phyloP scores from a whole-genome alignment of 208 protist genomes.

The Willaertia magna region DNA sequence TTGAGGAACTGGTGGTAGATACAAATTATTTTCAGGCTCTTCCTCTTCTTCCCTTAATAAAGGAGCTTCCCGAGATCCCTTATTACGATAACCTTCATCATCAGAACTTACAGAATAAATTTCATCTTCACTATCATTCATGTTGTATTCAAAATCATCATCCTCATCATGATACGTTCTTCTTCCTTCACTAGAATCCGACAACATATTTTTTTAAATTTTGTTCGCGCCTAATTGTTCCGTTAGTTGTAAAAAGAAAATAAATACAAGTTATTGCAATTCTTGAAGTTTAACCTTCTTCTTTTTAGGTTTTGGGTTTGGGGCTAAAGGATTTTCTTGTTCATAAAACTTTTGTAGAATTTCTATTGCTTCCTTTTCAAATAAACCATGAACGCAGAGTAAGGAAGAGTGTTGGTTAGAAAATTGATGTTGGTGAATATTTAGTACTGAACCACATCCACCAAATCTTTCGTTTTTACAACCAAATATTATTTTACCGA shows the following conservation, averaged over 20 bases:
- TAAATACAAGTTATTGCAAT: too few species aligned
- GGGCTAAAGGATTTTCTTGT: not conserved
- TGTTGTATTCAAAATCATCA: not conserved
- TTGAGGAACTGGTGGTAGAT: not conserved
- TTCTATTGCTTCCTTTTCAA: not conserved
- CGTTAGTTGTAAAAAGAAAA: too few species aligned
- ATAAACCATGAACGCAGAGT: not conserved
- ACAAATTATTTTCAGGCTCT: not conserved
- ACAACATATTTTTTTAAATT: too few species aligned
- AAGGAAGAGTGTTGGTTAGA: too few species aligned
- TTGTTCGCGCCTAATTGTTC: too few species aligned
- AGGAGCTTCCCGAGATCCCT: too few species aligned
- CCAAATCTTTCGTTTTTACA: constrained; percentile 82
- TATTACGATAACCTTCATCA: too few species aligned
- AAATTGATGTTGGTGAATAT: constrained; percentile 34
- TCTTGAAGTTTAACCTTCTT: too few species aligned
- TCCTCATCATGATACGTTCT: not conserved
- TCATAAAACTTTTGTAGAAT: constrained; percentile 4
- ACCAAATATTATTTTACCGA: constrained; percentile 68
- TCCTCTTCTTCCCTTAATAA: too few species aligned
- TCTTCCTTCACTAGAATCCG: too few species aligned
- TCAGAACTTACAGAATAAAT: not conserved
- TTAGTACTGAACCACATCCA: constrained; percentile 70
- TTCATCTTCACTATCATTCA: not conserved
- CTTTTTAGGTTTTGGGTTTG: not conserved